Evolutionary conservation across 2,329 filamentous ascomycete species (phyloP).

Genomic region (Calonectria pteridis): DNA sequence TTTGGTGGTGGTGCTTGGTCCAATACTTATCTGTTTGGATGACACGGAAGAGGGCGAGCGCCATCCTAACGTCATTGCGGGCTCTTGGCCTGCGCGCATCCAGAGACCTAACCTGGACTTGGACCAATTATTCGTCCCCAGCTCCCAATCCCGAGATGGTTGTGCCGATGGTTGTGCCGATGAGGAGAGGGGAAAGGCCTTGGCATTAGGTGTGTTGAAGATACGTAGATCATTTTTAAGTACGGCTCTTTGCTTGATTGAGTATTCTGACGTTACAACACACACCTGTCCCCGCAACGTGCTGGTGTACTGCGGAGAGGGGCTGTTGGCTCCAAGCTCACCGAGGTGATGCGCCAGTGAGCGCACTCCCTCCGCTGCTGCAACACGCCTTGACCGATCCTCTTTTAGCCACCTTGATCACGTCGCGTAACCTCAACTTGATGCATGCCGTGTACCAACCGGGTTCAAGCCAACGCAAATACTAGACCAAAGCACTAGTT

Average conservation of each 20-base stretch:
- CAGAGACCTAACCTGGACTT: background rate
- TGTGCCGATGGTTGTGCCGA: background rate
- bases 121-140: background rate
- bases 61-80: background rate
- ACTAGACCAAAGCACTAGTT: background rate
- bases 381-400: background rate
- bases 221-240: background rate
- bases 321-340: background rate
- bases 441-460: background rate
- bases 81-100: background rate
- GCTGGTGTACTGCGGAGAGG: background rate
- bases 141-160: background rate
- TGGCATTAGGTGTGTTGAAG: background rate
- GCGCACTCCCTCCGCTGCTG: background rate
- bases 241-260: background rate
- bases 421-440: background rate
- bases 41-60: background rate
- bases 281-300: background rate
- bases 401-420: background rate
- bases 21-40: background rate
- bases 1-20: too few species aligned
- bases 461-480: background rate
- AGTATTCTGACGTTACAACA: background rate
- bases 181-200: background rate
- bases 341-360: background rate